Evolutionary conservation across 257 asterid species (phyloP).

Genomic region (Solanum chilense): DNA sequence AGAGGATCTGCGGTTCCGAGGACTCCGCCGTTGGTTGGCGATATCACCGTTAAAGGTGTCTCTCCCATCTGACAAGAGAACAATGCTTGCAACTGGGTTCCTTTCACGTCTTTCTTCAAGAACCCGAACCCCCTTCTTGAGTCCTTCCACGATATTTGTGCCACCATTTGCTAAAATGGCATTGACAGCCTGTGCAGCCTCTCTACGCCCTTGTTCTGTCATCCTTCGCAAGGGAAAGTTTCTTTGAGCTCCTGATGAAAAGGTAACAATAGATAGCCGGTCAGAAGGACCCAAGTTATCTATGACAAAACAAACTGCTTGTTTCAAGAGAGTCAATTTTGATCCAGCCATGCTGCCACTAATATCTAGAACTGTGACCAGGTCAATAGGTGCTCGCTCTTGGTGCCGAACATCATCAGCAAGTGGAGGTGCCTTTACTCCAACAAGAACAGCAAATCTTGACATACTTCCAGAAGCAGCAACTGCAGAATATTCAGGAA

Average conservation of each 20-base stretch:
- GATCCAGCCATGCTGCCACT: slow-evolving; percentile 34
- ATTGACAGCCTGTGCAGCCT: slow-evolving; percentile 19
- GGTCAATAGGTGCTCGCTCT: slow-evolving; percentile 29
- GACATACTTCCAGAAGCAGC: slow-evolving; percentile 5
- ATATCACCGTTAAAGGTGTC: slow-evolving; percentile 3
- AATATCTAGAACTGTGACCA: slow-evolving; percentile 28
- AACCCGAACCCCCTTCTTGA: slow-evolving; percentile 16
- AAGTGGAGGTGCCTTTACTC: slow-evolving; percentile 21
- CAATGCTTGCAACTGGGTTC: slow-evolving; percentile 24
- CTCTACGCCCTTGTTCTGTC: slow-evolving; percentile 23
- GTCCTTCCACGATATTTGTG: slow-evolving; percentile 25
- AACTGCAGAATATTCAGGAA: slow-evolving; percentile 21
- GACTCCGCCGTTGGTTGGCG: not conserved
- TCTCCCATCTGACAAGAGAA: slow-evolving; percentile 34
- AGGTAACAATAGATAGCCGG: slow-evolving; percentile 21
- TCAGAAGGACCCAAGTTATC: slow-evolving; percentile 22
- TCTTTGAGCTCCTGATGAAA: slow-evolving; percentile 17
- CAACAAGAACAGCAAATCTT: slow-evolving; percentile 26
- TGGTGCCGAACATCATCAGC: not conserved
- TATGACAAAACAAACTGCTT: slow-evolving; percentile 18
- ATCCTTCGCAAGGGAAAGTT: slow-evolving; percentile 19
- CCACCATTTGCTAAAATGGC: slow-evolving; percentile 11
- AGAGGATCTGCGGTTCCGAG: not conserved
- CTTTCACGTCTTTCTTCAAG: slow-evolving; percentile 15
- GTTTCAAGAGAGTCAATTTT: slow-evolving; percentile 18